These are phyloP conservation scores for Obelidium mucronatum DNA, from an alignment of 192 early-diverging fungal species.

Conservation along the genomic window DNA sequence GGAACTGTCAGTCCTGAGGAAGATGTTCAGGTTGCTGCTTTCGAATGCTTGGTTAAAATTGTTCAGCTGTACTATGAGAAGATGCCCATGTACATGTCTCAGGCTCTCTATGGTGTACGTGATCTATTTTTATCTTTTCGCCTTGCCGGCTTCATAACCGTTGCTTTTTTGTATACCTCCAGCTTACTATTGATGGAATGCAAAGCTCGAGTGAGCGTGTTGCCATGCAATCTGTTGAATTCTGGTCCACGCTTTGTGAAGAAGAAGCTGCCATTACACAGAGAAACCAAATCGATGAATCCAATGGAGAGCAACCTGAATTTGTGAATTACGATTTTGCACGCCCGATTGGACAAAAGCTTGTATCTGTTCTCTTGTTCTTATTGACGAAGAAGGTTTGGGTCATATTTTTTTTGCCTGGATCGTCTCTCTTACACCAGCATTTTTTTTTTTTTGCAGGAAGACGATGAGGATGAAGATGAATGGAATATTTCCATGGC, in stretches of 20 bases:
- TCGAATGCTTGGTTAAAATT: constrained; percentile 96
- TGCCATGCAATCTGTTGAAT: constrained; percentile 97
- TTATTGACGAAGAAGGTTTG: constrained; percentile 85
- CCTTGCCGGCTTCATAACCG: background rate
- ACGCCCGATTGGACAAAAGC: constrained; percentile 74
- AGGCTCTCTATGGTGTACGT: constrained; percentile 90
- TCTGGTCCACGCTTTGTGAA: constrained; percentile 99
- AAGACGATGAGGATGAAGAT: constrained; percentile 98
- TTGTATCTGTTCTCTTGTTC: constrained; percentile 84
- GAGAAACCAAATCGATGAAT: background rate
- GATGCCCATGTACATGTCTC: constrained; percentile 97
- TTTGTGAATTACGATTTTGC: constrained; percentile 69
- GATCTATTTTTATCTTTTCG: background rate
- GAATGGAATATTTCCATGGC: constrained; percentile 99
- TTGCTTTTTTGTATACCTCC: constrained; percentile 3
- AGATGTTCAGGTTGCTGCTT: constrained; percentile 85
- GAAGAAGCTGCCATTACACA: constrained; percentile 66
- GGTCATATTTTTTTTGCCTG: constrained; percentile 25
- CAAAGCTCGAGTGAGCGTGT: constrained; percentile 86
- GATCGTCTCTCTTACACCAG: background rate
- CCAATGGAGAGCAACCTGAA: constrained; percentile 13
- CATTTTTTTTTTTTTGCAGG: constrained; percentile 52
- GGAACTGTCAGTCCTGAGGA: constrained; percentile 71
- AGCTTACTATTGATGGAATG: constrained; percentile 92
- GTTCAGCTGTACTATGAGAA: constrained; percentile 97